These are phyloP conservation scores for Aureobasidium sp. DNA, from an alignment of 2,329 filamentous ascomycete genomes.

Conservation along the genomic window DNA sequence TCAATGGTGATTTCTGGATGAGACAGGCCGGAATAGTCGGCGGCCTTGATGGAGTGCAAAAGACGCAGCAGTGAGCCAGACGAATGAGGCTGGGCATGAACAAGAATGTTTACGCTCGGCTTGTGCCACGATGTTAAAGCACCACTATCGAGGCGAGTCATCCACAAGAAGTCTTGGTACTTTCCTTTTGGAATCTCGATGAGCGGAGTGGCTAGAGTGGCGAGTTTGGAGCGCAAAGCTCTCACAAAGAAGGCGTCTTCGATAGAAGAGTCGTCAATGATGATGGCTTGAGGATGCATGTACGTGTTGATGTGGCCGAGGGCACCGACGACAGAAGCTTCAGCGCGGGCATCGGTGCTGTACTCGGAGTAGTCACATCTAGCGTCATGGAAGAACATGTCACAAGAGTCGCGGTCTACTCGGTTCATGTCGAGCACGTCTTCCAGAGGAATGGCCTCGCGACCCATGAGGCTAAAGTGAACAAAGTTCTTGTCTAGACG, in stretches of 20 bases:
- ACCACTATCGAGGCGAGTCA: conserved; percentile 66
- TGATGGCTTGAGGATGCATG: conserved; percentile 68
- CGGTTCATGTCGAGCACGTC: conserved; percentile 72
- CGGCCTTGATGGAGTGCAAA: conserved; percentile 64
- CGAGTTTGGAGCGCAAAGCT: conserved; percentile 51
- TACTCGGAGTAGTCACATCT: conserved; percentile 64
- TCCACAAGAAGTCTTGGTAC: conserved; percentile 63
- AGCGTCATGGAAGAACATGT: conserved; percentile 63
- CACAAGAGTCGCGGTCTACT: conserved; percentile 59
- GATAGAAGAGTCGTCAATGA: conserved; percentile 59
- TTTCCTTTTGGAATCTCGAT: conserved; percentile 66
- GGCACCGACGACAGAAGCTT: conserved; percentile 55
- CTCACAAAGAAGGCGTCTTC: conserved; percentile 65
- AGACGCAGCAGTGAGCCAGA: conserved; percentile 71
- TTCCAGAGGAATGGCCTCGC: conserved; percentile 60
- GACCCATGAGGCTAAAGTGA: conserved; percentile 73
- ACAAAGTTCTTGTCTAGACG: conserved; percentile 61
- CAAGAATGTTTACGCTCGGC: conserved; percentile 70
- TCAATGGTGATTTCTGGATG: conserved; percentile 77
- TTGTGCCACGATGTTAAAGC: conserved; percentile 73
- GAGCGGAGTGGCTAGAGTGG: conserved; percentile 50
- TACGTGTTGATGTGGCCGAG: conserved; percentile 65
- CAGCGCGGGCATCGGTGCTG: conserved; percentile 65
- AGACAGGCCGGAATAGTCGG: conserved; percentile 66
- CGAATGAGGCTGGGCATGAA: conserved; percentile 65